phyloP scores from a whole-genome alignment of 495 filamentous ascomycete genomes.

The Sordaria brevicollis region DNA sequence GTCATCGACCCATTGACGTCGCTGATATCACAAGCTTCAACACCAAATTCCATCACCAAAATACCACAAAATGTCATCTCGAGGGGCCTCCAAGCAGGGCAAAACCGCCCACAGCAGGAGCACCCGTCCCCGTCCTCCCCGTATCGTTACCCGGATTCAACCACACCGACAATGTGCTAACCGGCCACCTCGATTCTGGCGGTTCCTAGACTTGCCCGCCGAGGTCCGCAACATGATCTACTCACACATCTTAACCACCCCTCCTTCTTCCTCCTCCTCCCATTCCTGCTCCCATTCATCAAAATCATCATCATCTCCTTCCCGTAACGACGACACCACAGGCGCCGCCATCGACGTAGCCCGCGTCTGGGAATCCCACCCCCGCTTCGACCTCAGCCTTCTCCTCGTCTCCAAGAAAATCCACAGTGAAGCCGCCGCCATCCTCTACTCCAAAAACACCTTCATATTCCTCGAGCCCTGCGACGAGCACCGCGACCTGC shows the following conservation, averaged over 20 bases:
- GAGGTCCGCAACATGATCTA: slow-evolving; percentile 3
- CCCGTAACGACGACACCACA: too few relatives aligned
- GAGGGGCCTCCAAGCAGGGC: not conserved
- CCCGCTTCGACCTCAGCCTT: slow-evolving; percentile 2
- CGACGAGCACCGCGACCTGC: not conserved
- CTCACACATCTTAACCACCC: not conserved
- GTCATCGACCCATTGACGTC: not conserved
- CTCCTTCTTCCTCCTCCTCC: too few relatives aligned
- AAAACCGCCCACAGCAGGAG: not conserved
- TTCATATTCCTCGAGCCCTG: slow-evolving; percentile 13
- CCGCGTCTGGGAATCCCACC: not conserved
- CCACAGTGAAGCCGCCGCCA: slow-evolving; percentile 4
- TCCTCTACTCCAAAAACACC: slow-evolving; percentile 11
- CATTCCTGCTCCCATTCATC: too few relatives aligned
- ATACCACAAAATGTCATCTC: not conserved
- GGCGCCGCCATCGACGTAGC: not conserved
- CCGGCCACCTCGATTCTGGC: slow-evolving; percentile 1
- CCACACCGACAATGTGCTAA: slow-evolving; percentile 2
- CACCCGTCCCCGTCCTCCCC: not conserved
- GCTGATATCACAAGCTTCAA: not conserved
- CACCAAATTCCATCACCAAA: not conserved
- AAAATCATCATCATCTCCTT: too few relatives aligned
- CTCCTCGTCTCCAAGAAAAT: slow-evolving; percentile 5
- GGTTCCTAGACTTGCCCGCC: not conserved
- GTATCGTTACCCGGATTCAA: slow-evolving; percentile 1